phyloP scores from a whole-genome alignment of 164 flowering plant genomes.

The Dillenia turbinata region DNA sequence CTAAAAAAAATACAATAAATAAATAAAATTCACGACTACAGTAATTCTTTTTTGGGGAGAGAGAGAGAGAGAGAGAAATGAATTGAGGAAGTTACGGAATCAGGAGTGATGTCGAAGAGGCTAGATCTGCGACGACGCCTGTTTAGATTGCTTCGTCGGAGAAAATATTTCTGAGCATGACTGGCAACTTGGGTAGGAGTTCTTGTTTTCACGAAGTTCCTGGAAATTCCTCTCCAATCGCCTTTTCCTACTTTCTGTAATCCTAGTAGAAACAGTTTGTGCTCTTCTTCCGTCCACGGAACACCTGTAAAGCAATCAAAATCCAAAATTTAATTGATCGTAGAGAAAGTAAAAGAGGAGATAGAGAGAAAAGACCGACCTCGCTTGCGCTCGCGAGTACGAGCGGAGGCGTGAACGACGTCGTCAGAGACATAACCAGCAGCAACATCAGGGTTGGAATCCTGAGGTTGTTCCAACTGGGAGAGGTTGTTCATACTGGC shows the following conservation, averaged over 20 bases:
- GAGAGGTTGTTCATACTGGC: conserved; percentile 61
- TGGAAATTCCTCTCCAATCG: conserved; percentile 93
- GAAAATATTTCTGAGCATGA: conserved; percentile 93
- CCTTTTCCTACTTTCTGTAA: conserved; percentile 88
- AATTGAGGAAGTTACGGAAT: conserved; percentile 26
- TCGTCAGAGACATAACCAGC: conserved; percentile 88
- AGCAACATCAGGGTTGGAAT: conserved; percentile 27
- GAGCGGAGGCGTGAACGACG: conserved; percentile 66
- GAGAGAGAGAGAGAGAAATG: too few species aligned
- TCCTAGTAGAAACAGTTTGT: conserved; percentile 66
- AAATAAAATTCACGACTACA: too few species aligned
- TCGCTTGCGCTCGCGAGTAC: conserved; percentile 82
- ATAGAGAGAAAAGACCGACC: conserved; percentile 32
- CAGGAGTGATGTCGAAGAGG: conserved; percentile 86
- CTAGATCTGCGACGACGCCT: conserved; percentile 83
- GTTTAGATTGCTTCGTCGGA: conserved; percentile 59
- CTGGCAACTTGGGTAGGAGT: conserved; percentile 96
- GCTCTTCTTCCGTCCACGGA: conserved; percentile 97
- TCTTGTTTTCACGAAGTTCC: conserved; percentile 82
- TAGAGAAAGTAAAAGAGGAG: neutral
- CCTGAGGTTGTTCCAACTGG: conserved; percentile 41
- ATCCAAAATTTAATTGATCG: neutral
- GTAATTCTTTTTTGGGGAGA: too few species aligned
- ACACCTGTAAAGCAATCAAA: conserved; percentile 38
- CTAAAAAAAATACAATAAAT: conserved; percentile 10